Conservation (phyloP, 129 eudicot species). For the Pulicaria dysenterica region DNA sequence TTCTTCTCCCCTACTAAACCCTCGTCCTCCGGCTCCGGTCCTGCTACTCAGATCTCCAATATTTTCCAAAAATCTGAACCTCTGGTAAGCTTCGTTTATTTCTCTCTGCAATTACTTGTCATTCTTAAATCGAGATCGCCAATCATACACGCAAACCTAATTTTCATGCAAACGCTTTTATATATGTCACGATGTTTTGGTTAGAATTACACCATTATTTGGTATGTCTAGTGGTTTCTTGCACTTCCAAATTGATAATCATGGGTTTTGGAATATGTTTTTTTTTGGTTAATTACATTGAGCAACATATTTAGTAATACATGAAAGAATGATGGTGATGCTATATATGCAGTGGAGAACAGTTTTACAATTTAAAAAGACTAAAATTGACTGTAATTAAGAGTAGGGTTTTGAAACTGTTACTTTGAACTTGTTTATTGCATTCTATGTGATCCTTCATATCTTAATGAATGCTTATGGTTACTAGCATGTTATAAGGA, state of each 20-base stretch:
- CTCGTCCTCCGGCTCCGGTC: slow-evolving; percentile 40
- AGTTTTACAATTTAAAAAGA: background rate
- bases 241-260: background rate
- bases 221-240: background rate
- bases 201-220: background rate
- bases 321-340: slow-evolving; percentile 6
- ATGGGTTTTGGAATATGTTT: background rate
- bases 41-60: slow-evolving; percentile 82
- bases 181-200: slow-evolving; percentile 2
- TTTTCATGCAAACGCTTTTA: background rate
- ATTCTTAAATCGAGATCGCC: slow-evolving; percentile 7
- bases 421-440: background rate
- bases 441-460: background rate
- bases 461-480: background rate
- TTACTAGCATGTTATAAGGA: background rate
- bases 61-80: slow-evolving; percentile 73
- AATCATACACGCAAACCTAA: slow-evolving; percentile 16
- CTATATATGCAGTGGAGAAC: slow-evolving; percentile 2
- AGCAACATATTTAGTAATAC: background rate
- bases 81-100: slow-evolving; percentile 48
- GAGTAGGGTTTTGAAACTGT: background rate
- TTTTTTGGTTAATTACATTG: slow-evolving; percentile 1
- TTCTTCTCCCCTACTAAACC: slow-evolving; percentile 61
- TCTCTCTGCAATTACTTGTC: background rate
- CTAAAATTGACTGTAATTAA: slow-evolving; percentile 21